Evolutionary conservation across 1,139 yeast species (phyloP).

Genomic region (Ogataea hybrid): DNA sequence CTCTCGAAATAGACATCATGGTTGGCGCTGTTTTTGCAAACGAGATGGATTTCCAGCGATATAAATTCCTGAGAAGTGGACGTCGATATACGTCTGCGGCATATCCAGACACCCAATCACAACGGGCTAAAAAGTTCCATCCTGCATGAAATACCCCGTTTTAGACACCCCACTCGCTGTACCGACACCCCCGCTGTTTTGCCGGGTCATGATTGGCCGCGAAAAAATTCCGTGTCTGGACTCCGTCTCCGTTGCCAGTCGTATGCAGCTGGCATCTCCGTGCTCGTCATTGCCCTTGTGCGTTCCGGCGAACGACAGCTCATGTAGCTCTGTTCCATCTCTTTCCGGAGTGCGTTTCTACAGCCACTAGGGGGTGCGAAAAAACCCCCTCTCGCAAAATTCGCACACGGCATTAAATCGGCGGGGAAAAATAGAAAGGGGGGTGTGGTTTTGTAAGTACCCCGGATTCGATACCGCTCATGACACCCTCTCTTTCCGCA

Average conservation of each 20-base stretch:
- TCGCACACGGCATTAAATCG: background rate
- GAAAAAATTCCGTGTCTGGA: background rate
- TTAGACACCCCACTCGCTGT: conserved; percentile 9
- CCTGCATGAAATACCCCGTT: conserved; percentile 5
- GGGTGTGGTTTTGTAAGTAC: background rate
- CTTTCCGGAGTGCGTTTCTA: background rate
- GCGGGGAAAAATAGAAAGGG: background rate
- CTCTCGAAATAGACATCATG: conserved; percentile 9
- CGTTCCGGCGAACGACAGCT: background rate
- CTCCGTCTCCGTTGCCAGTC: conserved; percentile 9
- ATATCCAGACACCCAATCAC: conserved; percentile 3
- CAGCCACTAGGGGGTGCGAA: background rate
- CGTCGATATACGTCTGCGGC: conserved; percentile 1
- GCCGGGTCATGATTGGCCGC: conserved; percentile 4
- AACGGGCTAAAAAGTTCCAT: background rate
- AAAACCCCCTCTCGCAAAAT: background rate
- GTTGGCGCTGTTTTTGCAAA: conserved; percentile 6
- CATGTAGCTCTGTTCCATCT: background rate
- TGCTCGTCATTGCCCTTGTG: conserved; percentile 1
- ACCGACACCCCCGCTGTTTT: conserved; percentile 8
- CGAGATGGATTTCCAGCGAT: background rate
- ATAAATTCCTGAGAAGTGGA: background rate
- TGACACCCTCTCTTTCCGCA: too few relatives aligned
- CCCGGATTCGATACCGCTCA: background rate
- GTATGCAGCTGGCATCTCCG: conserved; percentile 2